These are phyloP conservation scores for Annona squamosa DNA, from an alignment of 164 flowering plant species.

Conservation along the genomic window DNA sequence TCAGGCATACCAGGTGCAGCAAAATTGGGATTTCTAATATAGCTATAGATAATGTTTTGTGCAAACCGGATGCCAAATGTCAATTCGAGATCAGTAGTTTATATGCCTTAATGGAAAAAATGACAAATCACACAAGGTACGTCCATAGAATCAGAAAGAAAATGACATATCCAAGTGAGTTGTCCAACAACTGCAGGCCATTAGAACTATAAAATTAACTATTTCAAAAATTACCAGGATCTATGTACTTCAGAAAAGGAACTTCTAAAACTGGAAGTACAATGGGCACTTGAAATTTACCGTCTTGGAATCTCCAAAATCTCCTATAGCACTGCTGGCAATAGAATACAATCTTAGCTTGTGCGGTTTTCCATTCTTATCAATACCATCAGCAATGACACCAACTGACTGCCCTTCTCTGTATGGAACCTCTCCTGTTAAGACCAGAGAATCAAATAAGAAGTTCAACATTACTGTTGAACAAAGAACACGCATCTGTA, in stretches of 20 bases:
- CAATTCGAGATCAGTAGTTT: background rate
- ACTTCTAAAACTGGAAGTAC: background rate
- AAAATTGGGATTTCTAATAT: background rate
- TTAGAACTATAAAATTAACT: background rate
- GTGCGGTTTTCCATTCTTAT: constrained; percentile 95
- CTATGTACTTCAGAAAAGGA: background rate
- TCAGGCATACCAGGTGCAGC: too few relatives aligned
- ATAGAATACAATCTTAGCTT: constrained; percentile 91
- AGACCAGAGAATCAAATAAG: background rate
- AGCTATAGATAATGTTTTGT: background rate
- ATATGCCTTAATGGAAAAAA: background rate
- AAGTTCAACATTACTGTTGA: background rate
- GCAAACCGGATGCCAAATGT: background rate
- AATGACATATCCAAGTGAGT: background rate
- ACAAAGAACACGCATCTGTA: background rate
- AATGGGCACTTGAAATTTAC: constrained; percentile 30
- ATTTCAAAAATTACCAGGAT: background rate
- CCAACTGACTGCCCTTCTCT: constrained; percentile 98
- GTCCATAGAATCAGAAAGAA: background rate
- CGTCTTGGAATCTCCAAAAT: constrained; percentile 97
- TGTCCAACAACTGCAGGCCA: background rate
- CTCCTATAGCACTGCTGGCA: constrained; percentile 99
- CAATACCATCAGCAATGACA: constrained; percentile 80
- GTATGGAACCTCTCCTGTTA: constrained; percentile 76
- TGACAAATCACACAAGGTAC: background rate